Percentiles rank a stretch among this genome's conserved stretches.
Conservation (phyloP, 2,329 filamentous ascomycete genomes). For the Xylariaceae sp. region DNA sequence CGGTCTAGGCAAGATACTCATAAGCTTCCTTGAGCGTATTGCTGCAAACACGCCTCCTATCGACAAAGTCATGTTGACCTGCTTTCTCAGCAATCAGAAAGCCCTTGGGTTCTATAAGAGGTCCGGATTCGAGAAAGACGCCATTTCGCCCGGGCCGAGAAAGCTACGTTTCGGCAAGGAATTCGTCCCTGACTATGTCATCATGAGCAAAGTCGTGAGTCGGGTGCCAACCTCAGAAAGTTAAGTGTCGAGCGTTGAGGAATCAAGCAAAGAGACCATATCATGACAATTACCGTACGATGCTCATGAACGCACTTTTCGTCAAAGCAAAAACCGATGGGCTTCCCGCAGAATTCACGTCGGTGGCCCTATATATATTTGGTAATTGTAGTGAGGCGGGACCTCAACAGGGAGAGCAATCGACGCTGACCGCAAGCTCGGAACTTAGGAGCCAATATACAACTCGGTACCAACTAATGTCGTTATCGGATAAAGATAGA, state of each 20-base stretch:
- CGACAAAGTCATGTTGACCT: constrained; percentile 73
- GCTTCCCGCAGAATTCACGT: too few relatives aligned
- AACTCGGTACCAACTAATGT: too few relatives aligned
- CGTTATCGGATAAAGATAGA: too few relatives aligned
- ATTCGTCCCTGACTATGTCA: constrained; percentile 60
- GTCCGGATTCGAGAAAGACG: constrained; percentile 60
- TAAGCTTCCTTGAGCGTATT: constrained; percentile 57
- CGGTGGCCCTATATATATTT: too few relatives aligned
- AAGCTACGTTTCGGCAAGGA: constrained; percentile 57
- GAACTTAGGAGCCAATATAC: too few relatives aligned
- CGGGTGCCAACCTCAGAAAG: background rate
- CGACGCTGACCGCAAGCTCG: too few relatives aligned
- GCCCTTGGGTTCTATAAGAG: constrained; percentile 64
- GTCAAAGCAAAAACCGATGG: too few relatives aligned
- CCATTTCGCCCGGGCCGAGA: constrained; percentile 56
- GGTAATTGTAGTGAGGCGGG: too few relatives aligned
- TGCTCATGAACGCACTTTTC: too few relatives aligned
- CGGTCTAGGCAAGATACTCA: constrained; percentile 64
- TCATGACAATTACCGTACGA: background rate
- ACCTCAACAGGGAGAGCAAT: too few relatives aligned
- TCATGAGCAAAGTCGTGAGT: constrained; percentile 56
- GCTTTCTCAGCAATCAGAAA: constrained; percentile 63
- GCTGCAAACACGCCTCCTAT: constrained; percentile 58
- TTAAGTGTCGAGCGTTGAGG: background rate
- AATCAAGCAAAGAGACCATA: background rate